Conservation (phyloP, 1,284 basidiomycete species). For the Ustilago sp. region DNA sequence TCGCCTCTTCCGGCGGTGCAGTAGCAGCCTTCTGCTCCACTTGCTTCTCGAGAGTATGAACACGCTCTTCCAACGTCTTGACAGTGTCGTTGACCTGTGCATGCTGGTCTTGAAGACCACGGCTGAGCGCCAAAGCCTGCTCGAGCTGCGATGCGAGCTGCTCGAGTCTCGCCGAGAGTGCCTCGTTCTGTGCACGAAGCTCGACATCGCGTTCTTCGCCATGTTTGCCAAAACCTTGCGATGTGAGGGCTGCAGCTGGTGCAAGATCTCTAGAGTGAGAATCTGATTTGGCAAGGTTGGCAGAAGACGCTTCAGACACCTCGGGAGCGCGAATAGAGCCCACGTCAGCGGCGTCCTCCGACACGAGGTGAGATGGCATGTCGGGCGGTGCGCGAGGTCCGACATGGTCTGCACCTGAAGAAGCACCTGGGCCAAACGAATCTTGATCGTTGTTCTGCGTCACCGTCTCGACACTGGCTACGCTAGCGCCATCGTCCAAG, state of each 20-base stretch:
- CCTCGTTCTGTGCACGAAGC: slow-evolving; percentile 73
- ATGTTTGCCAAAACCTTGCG: slow-evolving; percentile 16
- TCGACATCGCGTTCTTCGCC: slow-evolving; percentile 53
- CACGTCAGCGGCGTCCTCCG: slow-evolving; percentile 32
- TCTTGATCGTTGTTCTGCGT: slow-evolving; percentile 35
- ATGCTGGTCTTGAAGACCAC: slow-evolving; percentile 82
- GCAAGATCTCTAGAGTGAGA: background rate
- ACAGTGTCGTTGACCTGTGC: slow-evolving; percentile 83
- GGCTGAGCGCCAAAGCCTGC: slow-evolving; percentile 80
- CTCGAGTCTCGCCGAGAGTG: slow-evolving; percentile 80
- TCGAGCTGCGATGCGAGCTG: slow-evolving; percentile 81
- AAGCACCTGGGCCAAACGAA: background rate
- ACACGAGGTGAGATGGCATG: slow-evolving; percentile 38
- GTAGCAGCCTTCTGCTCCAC: slow-evolving; percentile 43
- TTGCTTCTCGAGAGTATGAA: slow-evolving; percentile 71
- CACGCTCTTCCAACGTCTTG: slow-evolving; percentile 76
- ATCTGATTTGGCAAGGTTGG: background rate
- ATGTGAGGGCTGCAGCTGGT: slow-evolving; percentile 14
- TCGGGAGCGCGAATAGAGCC: slow-evolving; percentile 18
- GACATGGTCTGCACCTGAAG: slow-evolving; percentile 29
- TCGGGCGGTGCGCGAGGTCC: slow-evolving; percentile 60
- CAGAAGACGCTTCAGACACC: slow-evolving; percentile 3
- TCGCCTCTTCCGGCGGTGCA: slow-evolving; percentile 28
- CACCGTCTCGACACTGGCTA: slow-evolving; percentile 64
- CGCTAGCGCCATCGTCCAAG: slow-evolving; percentile 63